Base-by-base conservation (phyloP, 2,329 filamentous ascomycete genomes). In the Chalara sp. region DNA sequence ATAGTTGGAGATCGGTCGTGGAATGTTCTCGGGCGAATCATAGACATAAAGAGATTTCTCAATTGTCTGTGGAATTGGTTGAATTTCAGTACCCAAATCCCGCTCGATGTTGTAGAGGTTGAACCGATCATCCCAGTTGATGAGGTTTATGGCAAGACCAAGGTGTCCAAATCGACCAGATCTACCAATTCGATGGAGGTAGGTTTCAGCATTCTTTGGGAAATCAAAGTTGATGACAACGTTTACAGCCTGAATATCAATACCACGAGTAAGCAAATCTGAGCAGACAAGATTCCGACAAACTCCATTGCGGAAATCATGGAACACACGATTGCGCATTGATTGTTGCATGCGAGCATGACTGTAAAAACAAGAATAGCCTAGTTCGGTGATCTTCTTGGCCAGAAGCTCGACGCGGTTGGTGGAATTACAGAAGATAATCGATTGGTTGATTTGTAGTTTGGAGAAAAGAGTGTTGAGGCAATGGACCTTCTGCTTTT, bases 211-310 rank as follows among this genome's bases (percentile, higher is more conserved):
- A 64, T 99, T 99, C 76, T 99, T 99, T 49, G 93, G 93, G 69
- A 99, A 99, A 66, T 99, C 93, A 65, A 99, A 99, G 75, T 99
- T 99, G 81, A 99, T 99, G 67, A 99, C 93, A 50, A 99, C 93
- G 63, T 99, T 99, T 65, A 99, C 93, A 49, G 93, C 93, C 71
- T 99, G 93, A 58, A 99, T 99, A 72, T 99, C 93, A 65, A 99
- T 99, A 83, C 93, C 93, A 72, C 93, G 91, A 57, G 93, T 99
- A 57, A 99, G 80, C 39, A 99, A 78, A 72, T 99, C 93, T 2
- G 95, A 99, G 72, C 93, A 99, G 56, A 99, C 93, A 37, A 99
- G 82, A 68, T 99, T 99, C 64, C 93, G 89, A 76, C 92, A 97
- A 48, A 96, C 91, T 52, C 93, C 93, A 63, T 96, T 96, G 61